These are phyloP conservation scores for Rhododendron mucronatum DNA, from an alignment of 148 eudicot species.

Conservation along the genomic window DNA sequence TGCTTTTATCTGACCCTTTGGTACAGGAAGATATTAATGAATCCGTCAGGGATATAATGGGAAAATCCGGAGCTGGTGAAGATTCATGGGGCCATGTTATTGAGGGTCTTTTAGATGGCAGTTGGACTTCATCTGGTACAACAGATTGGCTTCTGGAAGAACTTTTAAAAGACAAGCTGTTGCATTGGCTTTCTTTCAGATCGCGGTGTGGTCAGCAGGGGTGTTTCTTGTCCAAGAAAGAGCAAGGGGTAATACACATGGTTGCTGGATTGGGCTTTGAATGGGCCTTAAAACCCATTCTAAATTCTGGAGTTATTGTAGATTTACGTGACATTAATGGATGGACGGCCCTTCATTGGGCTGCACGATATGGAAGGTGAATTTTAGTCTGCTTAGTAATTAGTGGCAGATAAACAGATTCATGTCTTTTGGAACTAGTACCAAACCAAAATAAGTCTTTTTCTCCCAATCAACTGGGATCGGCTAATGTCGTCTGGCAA, in stretches of 20 bases:
- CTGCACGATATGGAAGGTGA: constrained; percentile 95
- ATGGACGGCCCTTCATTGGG: constrained; percentile 99
- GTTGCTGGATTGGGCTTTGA: constrained; percentile 82
- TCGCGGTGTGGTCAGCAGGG: constrained; percentile 15
- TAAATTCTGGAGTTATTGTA: constrained; percentile 64
- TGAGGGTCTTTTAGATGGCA: constrained; percentile 54
- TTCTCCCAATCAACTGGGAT: neutral
- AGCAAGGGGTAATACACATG: constrained; percentile 91
- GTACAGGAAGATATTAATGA: constrained; percentile 33
- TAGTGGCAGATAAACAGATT: neutral
- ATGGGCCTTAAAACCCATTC: constrained; percentile 81
- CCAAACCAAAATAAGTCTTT: neutral
- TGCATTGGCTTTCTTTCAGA: constrained; percentile 62
- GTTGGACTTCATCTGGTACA: constrained; percentile 43
- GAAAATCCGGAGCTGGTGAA: constrained; percentile 35
- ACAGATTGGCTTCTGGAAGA: constrained; percentile 73
- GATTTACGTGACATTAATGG: constrained; percentile 91
- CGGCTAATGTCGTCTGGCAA: neutral
- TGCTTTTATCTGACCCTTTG: constrained; percentile 47
- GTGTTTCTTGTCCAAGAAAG: constrained; percentile 67
- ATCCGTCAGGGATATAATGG: constrained; percentile 24
- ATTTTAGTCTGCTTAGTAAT: neutral
- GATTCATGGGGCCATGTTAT: constrained; percentile 58
- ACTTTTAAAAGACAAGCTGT: constrained; percentile 78
- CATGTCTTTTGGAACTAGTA: neutral